Evolutionary conservation across 768 basidiomycete species (phyloP).

Genomic region (Agrocybe praecox): DNA sequence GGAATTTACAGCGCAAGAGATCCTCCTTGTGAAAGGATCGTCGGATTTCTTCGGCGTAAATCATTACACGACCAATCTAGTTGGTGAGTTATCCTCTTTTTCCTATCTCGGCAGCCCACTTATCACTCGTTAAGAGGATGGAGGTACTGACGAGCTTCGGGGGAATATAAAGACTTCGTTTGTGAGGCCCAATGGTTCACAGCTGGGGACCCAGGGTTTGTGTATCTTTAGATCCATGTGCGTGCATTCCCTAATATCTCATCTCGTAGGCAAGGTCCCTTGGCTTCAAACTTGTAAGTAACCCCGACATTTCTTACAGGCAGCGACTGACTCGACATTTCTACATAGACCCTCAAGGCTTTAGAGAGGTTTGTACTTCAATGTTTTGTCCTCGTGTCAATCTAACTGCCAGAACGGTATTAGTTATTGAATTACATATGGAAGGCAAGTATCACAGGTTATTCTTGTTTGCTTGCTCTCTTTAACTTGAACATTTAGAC

Average conservation of each 20-base stretch:
- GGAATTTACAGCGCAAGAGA: slow-evolving; percentile 54
- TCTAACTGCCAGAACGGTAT: neutral
- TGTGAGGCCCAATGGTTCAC: slow-evolving; percentile 54
- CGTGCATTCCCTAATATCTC: neutral
- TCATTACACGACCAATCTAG: slow-evolving; percentile 63
- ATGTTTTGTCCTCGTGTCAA: neutral
- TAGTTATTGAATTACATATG: slow-evolving; percentile 66
- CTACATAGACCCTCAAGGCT: too few relatives aligned
- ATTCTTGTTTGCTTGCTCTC: too few relatives aligned
- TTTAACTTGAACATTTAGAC: slow-evolving; percentile 19
- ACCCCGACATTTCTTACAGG: neutral
- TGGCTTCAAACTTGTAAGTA: slow-evolving; percentile 54
- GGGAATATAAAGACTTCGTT: slow-evolving; percentile 56
- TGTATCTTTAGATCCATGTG: too few relatives aligned
- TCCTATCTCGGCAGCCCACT: neutral
- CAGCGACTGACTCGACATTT: too few relatives aligned
- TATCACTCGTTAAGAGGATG: slow-evolving; percentile 40
- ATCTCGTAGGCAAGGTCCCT: slow-evolving; percentile 49
- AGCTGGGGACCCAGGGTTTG: slow-evolving; percentile 59
- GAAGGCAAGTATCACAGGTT: slow-evolving; percentile 41
- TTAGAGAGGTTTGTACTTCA: slow-evolving; percentile 36
- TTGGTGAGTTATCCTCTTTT: slow-evolving; percentile 39
- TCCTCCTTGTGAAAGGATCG: slow-evolving; percentile 56
- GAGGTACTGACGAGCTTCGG: slow-evolving; percentile 58
- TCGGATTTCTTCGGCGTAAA: slow-evolving; percentile 73